Conservation (phyloP, 2,329 filamentous ascomycete genomes). For the Pseudogymnoascus verrucosus region DNA sequence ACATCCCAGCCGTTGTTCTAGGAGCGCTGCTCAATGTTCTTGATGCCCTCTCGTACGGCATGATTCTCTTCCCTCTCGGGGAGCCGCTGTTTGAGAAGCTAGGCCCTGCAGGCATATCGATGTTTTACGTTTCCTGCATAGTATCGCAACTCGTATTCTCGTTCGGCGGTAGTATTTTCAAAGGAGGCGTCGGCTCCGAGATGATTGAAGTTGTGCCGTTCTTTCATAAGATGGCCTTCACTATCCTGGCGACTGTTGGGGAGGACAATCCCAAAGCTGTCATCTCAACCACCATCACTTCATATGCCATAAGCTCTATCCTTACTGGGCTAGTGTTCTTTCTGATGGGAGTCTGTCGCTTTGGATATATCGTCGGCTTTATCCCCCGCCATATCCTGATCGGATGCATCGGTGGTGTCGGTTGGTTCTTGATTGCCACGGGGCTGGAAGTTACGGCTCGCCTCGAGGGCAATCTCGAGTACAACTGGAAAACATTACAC, state of each 20-base stretch:
- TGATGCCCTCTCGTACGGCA: constrained; percentile 90
- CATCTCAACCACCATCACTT: constrained; percentile 86
- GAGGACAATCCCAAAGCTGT: constrained; percentile 75
- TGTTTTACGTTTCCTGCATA: constrained; percentile 98
- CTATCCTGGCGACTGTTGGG: constrained; percentile 71
- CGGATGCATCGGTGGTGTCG: constrained; percentile 93
- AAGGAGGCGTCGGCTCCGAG: constrained; percentile 86
- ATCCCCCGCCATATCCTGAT: constrained; percentile 95
- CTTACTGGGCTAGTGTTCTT: constrained; percentile 90
- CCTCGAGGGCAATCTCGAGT: constrained; percentile 76
- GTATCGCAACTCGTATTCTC: constrained; percentile 89
- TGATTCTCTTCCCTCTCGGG: constrained; percentile 91
- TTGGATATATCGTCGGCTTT: constrained; percentile 92
- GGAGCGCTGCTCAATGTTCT: constrained; percentile 86
- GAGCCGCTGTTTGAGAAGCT: constrained; percentile 77
- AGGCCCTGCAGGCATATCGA: constrained; percentile 89
- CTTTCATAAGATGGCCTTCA: constrained; percentile 96
- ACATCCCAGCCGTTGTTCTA: constrained; percentile 78
- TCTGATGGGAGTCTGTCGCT: constrained; percentile 74
- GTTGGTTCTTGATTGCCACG: constrained; percentile 87
- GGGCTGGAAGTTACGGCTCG: constrained; percentile 90
- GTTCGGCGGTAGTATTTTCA: constrained; percentile 74
- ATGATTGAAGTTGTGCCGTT: constrained; percentile 98
- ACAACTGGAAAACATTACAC: constrained; percentile 66
- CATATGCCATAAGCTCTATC: constrained; percentile 84